Evolutionary conservation across 1,284 basidiomycete species (phyloP), one percentile per base, ranked within the genome.

Genomic region (Trametes hirsuta): DNA sequence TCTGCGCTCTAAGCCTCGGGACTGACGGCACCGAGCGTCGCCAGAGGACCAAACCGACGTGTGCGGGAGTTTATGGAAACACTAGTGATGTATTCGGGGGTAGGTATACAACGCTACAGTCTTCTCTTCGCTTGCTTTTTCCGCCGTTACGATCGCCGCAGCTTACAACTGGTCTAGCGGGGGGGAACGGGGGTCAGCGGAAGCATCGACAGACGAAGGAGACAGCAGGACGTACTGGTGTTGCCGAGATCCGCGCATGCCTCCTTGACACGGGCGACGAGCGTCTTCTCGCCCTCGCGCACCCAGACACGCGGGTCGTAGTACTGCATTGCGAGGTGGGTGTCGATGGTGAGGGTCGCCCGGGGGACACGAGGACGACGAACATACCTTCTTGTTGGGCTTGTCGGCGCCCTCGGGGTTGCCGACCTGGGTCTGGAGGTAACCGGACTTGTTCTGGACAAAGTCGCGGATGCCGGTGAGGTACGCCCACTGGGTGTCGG

Each of bases 291-390:
- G 67, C 96, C 96, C 81, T 98, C 95, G 72, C 97, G 92, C 48
- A 98, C 93, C 96, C 96, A 98, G 65, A 97, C 91, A 83, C 96
- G 93, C 59, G 94, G 94, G 77, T 96, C 94, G 79, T 95, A 96
- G 81, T 77, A 90, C 90, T 92, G 66, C 24, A 15, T 14, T 10
- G 9, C 39, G 34, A 21, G 10, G 44, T 21, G 36, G 37, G 44
- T n/a, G 24, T 30, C 25, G 10, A 15, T 6, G 4, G 45, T 24
- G 39, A 40, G 6, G 40, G 37, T 45, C 3, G 6, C 9, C 22
- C 11, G 8, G 2, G 25, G 8, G 15, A 24, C 22, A 14, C 22
- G 14, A 30, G 30, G 37, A 24, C 12, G 34, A 1, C 1, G 34
- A 22, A 54, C 71, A 37, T 58, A 88, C 90, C 88, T 97, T 98